Conservation (phyloP, 1,284 basidiomycete genomes). For the Puccinia triticina region DNA sequence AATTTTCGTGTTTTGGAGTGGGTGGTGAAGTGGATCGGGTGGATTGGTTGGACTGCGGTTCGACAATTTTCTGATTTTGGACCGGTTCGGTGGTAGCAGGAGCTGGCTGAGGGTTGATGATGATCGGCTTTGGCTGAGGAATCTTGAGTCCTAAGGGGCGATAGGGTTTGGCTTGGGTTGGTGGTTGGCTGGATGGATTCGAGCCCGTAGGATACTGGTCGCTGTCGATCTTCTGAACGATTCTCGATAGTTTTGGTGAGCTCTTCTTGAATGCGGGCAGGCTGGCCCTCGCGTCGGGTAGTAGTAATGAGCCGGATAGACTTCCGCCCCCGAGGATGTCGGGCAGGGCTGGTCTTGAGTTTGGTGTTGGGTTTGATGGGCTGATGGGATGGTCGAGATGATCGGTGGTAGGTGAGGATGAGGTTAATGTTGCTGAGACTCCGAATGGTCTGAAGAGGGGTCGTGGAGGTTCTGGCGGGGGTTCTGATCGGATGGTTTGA, state of each 20-base stretch:
- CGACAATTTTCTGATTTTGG: constrained; percentile 9
- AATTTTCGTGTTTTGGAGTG: not conserved
- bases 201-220: not conserved
- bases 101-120: constrained; percentile 9
- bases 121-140: constrained; percentile 40
- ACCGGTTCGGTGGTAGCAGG: not conserved
- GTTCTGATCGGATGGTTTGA: too few relatives aligned
- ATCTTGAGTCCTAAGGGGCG: constrained; percentile 48
- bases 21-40: not conserved
- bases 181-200: not conserved
- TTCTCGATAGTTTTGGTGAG: constrained; percentile 10
- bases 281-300: constrained; percentile 38
- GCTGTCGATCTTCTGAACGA: not conserved
- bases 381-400: constrained; percentile 18
- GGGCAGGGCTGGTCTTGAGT: constrained; percentile 41
- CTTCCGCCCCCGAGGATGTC: constrained; percentile 47
- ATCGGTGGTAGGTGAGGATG: constrained; percentile 15
- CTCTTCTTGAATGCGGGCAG: constrained; percentile 51
- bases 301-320: constrained; percentile 14
- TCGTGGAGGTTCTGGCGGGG: constrained; percentile 1
- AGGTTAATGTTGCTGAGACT: constrained; percentile 45
- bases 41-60: constrained; percentile 16
- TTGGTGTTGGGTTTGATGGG: not conserved
- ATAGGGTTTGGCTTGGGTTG: constrained; percentile 36
- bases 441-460: constrained; percentile 50